Evolutionary conservation across 2,329 filamentous ascomycete genomes (phyloP).

Genomic region (Ophiostoma pallidulum): DNA sequence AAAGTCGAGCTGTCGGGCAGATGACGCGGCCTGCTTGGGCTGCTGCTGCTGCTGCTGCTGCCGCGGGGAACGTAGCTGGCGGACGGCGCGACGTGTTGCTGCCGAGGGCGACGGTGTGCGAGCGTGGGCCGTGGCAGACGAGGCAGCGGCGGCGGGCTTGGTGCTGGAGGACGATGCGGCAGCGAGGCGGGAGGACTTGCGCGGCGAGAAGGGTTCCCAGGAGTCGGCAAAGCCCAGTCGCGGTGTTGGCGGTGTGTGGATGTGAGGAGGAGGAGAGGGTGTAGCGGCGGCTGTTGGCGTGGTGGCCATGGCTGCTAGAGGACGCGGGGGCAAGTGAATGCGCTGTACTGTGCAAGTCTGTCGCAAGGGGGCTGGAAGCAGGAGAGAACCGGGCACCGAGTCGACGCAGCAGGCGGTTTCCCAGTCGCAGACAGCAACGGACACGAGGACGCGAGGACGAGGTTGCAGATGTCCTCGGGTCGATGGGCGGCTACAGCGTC

Average conservation of each 20-base stretch:
- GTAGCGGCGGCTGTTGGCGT: conserved; percentile 35
- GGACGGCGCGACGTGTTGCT: conserved; percentile 19
- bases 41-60: conserved; percentile 21
- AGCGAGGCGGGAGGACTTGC: conserved; percentile 58
- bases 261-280: conserved; percentile 48
- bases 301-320: conserved; percentile 27
- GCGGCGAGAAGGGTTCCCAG: conserved; percentile 64
- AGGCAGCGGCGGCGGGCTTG: not conserved
- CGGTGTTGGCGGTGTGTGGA: conserved; percentile 61
- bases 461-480: too few species aligned
- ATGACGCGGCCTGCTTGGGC: too few species aligned
- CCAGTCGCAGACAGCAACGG: not conserved
- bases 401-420: not conserved
- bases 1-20: not conserved
- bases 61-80: conserved; percentile 22
- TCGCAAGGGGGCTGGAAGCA: too few species aligned
- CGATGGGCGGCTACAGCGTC: too few species aligned
- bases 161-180: conserved; percentile 36
- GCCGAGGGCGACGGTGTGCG: conserved; percentile 46
- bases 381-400: not conserved
- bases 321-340: not conserved
- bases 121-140: conserved; percentile 26
- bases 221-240: conserved; percentile 56
- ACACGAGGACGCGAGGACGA: too few species aligned
- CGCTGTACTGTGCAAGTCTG: too few species aligned